These are phyloP conservation scores for Sicyos edulis DNA, from an alignment of 306 rosid species.

Conservation along the genomic window DNA sequence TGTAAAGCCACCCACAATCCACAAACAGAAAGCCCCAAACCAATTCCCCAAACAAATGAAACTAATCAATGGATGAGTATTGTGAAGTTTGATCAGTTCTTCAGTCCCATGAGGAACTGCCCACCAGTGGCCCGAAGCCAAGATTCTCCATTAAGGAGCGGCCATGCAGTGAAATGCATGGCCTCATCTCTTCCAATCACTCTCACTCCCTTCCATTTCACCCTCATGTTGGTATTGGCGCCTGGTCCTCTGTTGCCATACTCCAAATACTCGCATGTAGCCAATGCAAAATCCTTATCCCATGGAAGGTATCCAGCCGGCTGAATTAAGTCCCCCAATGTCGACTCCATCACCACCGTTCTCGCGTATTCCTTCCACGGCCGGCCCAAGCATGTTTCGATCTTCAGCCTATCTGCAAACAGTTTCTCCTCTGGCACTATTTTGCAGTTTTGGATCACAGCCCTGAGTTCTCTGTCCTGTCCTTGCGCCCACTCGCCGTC, in stretches of 20 bases:
- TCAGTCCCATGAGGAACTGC: constrained; percentile 5
- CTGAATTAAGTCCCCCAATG: constrained; percentile 38
- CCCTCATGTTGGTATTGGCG: constrained; percentile 32
- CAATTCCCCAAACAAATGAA: neutral
- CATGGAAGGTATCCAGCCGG: constrained; percentile 38
- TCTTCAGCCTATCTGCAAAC: constrained; percentile 25
- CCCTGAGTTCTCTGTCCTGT: constrained; percentile 18
- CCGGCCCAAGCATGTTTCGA: constrained; percentile 46
- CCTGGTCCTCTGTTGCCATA: constrained; percentile 52
- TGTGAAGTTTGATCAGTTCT: neutral
- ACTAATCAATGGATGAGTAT: neutral
- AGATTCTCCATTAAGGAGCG: neutral
- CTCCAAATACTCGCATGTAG: constrained; percentile 52
- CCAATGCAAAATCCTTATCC: constrained; percentile 27
- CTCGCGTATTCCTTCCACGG: constrained; percentile 55
- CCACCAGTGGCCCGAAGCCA: constrained; percentile 19
- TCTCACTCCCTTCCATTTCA: constrained; percentile 46
- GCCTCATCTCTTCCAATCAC: constrained; percentile 40
- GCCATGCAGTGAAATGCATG: constrained; percentile 30
- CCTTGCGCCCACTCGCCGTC: constrained; percentile 42
- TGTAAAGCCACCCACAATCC: neutral
- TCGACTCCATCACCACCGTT: constrained; percentile 50
- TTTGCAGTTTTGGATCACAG: constrained; percentile 49
- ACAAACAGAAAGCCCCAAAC: neutral
- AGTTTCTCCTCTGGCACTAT: constrained; percentile 45